Conservation (phyloP, 345 rosid species). For the Bruguiera gymnorhiza region DNA sequence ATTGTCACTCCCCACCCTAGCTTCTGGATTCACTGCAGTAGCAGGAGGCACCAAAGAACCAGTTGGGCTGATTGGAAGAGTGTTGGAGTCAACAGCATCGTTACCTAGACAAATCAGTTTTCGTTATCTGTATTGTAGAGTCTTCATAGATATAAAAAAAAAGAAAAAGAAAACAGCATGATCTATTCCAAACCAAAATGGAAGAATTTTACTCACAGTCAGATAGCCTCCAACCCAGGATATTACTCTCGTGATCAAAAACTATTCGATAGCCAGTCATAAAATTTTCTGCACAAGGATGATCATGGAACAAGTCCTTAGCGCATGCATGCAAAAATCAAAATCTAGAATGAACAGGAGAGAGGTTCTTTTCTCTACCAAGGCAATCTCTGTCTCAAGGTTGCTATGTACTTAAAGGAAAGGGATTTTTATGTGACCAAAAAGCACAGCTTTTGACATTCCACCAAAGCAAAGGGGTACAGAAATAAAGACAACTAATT, state of each 20-base stretch:
- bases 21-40: slow-evolving; percentile 58
- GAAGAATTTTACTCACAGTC: slow-evolving; percentile 49
- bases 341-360: no score
- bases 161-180: neutral
- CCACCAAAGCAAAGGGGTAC: no score
- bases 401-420: no score
- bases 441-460: no score
- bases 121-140: neutral
- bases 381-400: no score
- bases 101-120: slow-evolving; percentile 37
- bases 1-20: slow-evolving; percentile 36
- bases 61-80: slow-evolving; percentile 37
- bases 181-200: neutral
- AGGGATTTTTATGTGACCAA: no score
- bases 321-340: no score
- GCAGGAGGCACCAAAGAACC: slow-evolving; percentile 48
- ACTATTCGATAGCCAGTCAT: slow-evolving; percentile 68
- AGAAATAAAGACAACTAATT: no score
- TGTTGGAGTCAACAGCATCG: slow-evolving; percentile 22
- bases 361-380: no score
- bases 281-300: slow-evolving; percentile 61
- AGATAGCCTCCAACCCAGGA: slow-evolving; percentile 66
- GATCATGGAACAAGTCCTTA: neutral
- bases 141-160: neutral
- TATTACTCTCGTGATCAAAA: slow-evolving; percentile 62